Evolutionary conservation across 2,329 filamentous ascomycete species (phyloP).

Genomic region (Talaromyces albobiverticillius): DNA sequence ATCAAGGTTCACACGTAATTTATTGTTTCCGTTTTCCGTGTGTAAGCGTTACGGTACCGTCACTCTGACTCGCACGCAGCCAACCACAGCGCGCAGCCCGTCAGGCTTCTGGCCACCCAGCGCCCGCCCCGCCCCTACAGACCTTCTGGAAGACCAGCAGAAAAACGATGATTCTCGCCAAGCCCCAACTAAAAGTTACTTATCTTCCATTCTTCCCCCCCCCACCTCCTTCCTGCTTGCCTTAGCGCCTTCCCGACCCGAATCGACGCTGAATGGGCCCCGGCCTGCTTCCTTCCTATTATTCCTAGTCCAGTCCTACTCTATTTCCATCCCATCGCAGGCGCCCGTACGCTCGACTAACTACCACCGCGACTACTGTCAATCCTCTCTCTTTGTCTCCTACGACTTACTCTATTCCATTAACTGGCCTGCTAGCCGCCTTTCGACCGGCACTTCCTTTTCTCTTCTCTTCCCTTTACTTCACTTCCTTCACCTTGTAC

Average conservation of each 20-base stretch:
- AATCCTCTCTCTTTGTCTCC: too few species aligned
- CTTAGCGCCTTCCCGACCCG: neutral
- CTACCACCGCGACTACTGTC: neutral
- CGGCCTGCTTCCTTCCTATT: neutral
- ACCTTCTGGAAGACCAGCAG: conserved; percentile 20
- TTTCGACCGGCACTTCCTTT: neutral
- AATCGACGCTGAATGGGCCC: neutral
- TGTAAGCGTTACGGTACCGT: too few species aligned
- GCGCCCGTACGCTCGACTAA: too few species aligned
- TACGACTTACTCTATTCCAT: too few species aligned
- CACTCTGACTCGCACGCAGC: neutral
- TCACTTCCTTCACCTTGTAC: neutral
- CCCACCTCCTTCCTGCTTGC: neutral
- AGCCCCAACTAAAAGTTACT: too few species aligned
- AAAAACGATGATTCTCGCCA: conserved; percentile 13
- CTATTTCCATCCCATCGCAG: neutral
- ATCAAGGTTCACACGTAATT: too few species aligned
- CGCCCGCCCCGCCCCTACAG: conserved; percentile 20
- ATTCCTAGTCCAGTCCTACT: neutral
- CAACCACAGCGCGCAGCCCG: conserved; percentile 4
- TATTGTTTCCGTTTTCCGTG: too few species aligned
- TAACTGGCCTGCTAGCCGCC: neutral
- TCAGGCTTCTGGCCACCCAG: too few species aligned
- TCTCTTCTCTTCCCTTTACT: neutral
- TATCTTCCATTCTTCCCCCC: neutral